These are phyloP conservation scores for Stagonosporopsis tanaceti DNA, from an alignment of 2,329 filamentous ascomycete genomes.

Conservation along the genomic window DNA sequence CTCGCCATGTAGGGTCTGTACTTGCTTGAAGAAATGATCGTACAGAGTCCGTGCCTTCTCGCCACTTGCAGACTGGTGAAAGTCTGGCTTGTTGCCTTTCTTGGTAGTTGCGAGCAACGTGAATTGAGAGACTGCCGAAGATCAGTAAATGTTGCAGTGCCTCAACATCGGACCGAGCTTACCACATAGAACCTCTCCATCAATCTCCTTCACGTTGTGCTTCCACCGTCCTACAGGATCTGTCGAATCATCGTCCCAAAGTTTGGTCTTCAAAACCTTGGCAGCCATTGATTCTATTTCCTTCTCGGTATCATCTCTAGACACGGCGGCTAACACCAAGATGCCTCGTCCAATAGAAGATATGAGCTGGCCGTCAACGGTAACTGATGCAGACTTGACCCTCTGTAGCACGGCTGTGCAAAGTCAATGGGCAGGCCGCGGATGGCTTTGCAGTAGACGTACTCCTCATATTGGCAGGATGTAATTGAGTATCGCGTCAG, in stretches of 20 bases:
- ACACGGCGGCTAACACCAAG: slow-evolving; percentile 89
- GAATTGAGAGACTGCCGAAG: slow-evolving; percentile 84
- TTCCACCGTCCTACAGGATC: slow-evolving; percentile 75
- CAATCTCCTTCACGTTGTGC: slow-evolving; percentile 83
- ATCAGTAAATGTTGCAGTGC: neutral
- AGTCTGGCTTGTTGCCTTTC: slow-evolving; percentile 94
- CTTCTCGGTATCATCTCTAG: slow-evolving; percentile 87
- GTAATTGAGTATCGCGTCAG: slow-evolving; percentile 2
- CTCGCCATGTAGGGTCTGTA: slow-evolving; percentile 73
- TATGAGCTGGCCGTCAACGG: slow-evolving; percentile 87
- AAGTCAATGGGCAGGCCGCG: slow-evolving; percentile 21
- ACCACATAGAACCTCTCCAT: slow-evolving; percentile 95
- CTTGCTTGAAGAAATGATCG: slow-evolving; percentile 79
- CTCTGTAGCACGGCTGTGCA: slow-evolving; percentile 84
- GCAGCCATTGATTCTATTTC: slow-evolving; percentile 83
- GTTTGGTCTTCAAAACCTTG: slow-evolving; percentile 87
- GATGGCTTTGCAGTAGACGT: slow-evolving; percentile 21
- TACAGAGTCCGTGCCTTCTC: slow-evolving; percentile 84
- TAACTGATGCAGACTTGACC: slow-evolving; percentile 93
- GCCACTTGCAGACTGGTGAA: slow-evolving; percentile 83
- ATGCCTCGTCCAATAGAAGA: slow-evolving; percentile 91
- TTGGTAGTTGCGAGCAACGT: slow-evolving; percentile 92
- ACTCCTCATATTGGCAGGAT: slow-evolving; percentile 36
- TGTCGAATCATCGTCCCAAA: slow-evolving; percentile 86
- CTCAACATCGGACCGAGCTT: slow-evolving; percentile 38